A percentile compares a stretch with the other conserved stretches of the same genome.
These are phyloP conservation scores for Datisca glomerata DNA, from an alignment of 306 rosid genomes.

Conservation along the genomic window DNA sequence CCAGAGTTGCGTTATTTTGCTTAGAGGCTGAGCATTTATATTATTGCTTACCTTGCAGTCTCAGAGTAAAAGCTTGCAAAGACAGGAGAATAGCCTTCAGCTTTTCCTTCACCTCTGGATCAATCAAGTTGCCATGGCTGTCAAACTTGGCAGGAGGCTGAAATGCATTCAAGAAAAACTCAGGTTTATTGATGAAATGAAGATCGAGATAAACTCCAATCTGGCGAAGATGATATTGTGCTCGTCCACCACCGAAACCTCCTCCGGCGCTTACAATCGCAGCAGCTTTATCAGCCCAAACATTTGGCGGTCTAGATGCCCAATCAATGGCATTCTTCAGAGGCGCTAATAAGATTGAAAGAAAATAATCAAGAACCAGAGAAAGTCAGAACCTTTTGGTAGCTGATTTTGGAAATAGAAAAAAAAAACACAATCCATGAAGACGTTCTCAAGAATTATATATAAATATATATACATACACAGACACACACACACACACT, in stretches of 20 bases:
- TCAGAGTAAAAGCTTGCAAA: slow-evolving; percentile 33
- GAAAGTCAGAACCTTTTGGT: no score
- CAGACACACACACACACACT: no score
- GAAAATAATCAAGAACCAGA: no score
- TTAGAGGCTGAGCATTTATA: no score
- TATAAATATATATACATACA: no score
- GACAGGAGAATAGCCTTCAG: slow-evolving; percentile 44
- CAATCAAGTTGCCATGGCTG: slow-evolving; percentile 52
- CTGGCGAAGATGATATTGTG: slow-evolving; percentile 87
- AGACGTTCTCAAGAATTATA: no score
- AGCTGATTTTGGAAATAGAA: no score
- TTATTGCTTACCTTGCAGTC: slow-evolving; percentile 23
- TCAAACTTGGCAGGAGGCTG: slow-evolving; percentile 69
- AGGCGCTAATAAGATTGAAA: slow-evolving; percentile 25
- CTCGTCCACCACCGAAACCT: slow-evolving; percentile 47
- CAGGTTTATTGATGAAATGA: slow-evolving; percentile 92
- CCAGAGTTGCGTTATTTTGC: no score
- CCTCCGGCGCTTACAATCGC: slow-evolving; percentile 89
- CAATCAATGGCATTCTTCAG: slow-evolving; percentile 77
- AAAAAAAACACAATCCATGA: no score
- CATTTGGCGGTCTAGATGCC: slow-evolving; percentile 80
- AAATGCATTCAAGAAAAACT: slow-evolving; percentile 49
- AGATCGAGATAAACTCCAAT: slow-evolving; percentile 70
- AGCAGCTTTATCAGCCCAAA: slow-evolving; percentile 75
- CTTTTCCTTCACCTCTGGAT: slow-evolving; percentile 25